A percentile compares a stretch with the other conserved stretches of the same genome.
Conservation (phyloP, 352 stramenopile species). For the Blastocystis sp. region DNA sequence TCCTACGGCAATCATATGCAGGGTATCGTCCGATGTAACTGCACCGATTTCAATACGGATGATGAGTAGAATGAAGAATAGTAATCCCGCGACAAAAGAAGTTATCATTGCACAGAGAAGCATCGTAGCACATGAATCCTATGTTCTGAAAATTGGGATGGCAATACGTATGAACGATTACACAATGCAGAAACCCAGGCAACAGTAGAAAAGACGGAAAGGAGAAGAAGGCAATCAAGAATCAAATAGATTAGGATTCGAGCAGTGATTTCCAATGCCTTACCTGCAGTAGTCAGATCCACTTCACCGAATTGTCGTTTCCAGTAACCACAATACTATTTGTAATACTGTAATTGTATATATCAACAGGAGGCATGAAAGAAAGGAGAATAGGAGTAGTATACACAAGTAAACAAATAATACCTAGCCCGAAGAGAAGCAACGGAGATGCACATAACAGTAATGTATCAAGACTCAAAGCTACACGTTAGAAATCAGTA, state of each 20-base stretch:
- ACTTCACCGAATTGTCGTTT: slow-evolving; percentile 41
- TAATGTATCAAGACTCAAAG: background rate
- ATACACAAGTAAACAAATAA: background rate
- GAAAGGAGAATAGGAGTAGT: slow-evolving; percentile 40
- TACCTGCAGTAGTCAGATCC: background rate
- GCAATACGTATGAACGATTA: background rate
- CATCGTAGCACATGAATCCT: background rate
- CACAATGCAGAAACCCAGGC: background rate
- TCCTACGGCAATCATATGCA: slow-evolving; percentile 46
- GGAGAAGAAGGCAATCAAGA: slow-evolving; percentile 11
- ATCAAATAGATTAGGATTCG: slow-evolving; percentile 5
- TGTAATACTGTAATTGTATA: background rate
- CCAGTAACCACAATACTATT: background rate
- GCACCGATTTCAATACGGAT: slow-evolving; percentile 55
- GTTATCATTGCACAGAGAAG: background rate
- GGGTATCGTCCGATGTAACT: slow-evolving; percentile 38
- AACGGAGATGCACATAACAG: slow-evolving; percentile 2
- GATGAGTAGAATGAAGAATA: slow-evolving; percentile 57
- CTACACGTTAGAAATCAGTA: background rate
- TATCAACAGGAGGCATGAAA: slow-evolving; percentile 13
- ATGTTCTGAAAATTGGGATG: background rate
- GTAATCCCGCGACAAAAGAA: background rate
- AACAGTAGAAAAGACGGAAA: background rate
- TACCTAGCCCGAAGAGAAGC: slow-evolving; percentile 7
- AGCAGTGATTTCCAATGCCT: background rate